Evolutionary conservation across 2,329 filamentous ascomycete genomes (phyloP).

Genomic region (Colletotrichum kahawae): DNA sequence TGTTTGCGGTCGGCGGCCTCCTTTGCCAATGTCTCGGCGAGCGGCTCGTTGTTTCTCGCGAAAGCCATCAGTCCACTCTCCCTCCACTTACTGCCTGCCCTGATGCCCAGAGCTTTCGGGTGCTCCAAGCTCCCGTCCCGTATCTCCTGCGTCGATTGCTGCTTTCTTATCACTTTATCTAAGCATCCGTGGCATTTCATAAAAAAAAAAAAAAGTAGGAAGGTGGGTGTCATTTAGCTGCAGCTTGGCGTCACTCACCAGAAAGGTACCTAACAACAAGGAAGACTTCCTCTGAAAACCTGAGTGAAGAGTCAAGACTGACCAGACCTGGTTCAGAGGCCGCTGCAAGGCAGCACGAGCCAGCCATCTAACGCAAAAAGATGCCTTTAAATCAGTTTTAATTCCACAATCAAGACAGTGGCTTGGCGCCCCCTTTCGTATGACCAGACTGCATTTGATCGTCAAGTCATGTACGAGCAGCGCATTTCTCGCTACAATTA

Average conservation of each 20-base stretch:
- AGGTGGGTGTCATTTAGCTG: not conserved
- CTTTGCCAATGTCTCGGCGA: slow-evolving; percentile 8
- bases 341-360: not conserved
- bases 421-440: slow-evolving; percentile 3
- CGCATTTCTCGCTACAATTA: not conserved
- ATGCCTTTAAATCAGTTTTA: not conserved
- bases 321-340: not conserved
- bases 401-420: not conserved
- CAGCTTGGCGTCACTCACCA: not conserved
- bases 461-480: not conserved
- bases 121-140: not conserved
- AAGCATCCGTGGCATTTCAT: not conserved
- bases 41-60: not conserved
- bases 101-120: not conserved
- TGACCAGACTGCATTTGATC: not conserved
- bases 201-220: not conserved
- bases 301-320: not conserved
- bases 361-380: not conserved
- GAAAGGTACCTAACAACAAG: not conserved
- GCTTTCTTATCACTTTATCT: not conserved
- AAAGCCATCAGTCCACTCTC: not conserved
- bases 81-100: not conserved
- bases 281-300: not conserved
- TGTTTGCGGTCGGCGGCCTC: slow-evolving; percentile 10
- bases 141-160: not conserved